Percentiles rank a stretch among this genome's conserved stretches.
Evolutionary conservation across 768 basidiomycete species (phyloP).

Genomic region (Boletus pseudopeckii): DNA sequence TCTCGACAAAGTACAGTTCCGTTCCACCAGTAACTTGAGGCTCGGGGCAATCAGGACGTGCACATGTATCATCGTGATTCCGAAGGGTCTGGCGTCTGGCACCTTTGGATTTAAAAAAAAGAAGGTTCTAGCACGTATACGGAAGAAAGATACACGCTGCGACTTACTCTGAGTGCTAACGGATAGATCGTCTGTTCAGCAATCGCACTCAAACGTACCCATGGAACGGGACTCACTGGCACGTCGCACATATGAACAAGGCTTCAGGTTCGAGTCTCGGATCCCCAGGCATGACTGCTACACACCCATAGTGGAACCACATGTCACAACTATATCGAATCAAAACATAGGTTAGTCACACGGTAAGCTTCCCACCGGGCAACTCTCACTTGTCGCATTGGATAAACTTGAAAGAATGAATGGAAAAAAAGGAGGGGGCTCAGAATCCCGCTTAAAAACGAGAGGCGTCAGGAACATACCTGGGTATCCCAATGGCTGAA

Average conservation of each 20-base stretch:
- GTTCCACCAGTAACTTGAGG: not conserved
- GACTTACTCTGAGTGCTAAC: slow-evolving; percentile 14
- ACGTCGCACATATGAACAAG: slow-evolving; percentile 43
- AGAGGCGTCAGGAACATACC: slow-evolving; percentile 3
- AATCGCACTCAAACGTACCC: not conserved
- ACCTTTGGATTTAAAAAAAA: slow-evolving; percentile 5
- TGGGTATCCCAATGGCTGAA: slow-evolving; percentile 24
- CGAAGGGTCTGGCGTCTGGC: slow-evolving; percentile 11
- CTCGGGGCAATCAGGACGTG: slow-evolving; percentile 27
- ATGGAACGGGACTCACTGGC: slow-evolving; percentile 25
- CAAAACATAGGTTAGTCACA: not conserved
- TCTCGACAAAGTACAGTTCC: slow-evolving; percentile 26
- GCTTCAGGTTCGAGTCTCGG: slow-evolving; percentile 30
- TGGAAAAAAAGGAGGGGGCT: not conserved
- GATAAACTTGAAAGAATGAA: slow-evolving; percentile 24
- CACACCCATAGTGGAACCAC: slow-evolving; percentile 56
- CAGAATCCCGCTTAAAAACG: not conserved
- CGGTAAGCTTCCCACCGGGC: no score
- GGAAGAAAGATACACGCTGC: not conserved
- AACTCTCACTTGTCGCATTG: slow-evolving; percentile 34
- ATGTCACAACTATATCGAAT: slow-evolving; percentile 32
- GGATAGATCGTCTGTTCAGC: not conserved
- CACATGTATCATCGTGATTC: slow-evolving; percentile 14
- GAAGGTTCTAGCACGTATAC: not conserved
- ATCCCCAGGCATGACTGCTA: slow-evolving; percentile 39